These are phyloP conservation scores for Colletotrichum ledebouriae DNA, from an alignment of 2,329 filamentous ascomycete genomes.

Conservation along the genomic window DNA sequence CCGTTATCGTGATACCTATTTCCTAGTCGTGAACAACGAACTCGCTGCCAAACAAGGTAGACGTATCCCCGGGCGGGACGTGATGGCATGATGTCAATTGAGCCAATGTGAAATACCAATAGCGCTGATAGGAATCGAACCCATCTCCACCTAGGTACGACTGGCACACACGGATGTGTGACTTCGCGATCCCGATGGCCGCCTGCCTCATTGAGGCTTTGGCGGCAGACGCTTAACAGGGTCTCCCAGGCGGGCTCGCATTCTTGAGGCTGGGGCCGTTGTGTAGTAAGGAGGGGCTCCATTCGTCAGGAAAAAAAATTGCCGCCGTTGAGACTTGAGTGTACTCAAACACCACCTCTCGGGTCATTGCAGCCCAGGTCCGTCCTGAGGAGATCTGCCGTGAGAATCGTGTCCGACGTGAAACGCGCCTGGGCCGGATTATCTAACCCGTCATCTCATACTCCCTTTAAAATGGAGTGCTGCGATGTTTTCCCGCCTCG, in stretches of 20 bases:
- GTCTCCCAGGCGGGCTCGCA: slow-evolving; percentile 26
- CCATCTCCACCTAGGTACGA: no score
- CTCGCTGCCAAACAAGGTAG: slow-evolving; percentile 15
- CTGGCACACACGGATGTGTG: no score
- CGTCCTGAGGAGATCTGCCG: slow-evolving; percentile 21
- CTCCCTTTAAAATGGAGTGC: neutral
- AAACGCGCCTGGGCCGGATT: slow-evolving; percentile 11
- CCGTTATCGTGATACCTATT: slow-evolving; percentile 11
- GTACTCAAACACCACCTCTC: slow-evolving; percentile 20
- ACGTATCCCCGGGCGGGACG: slow-evolving; percentile 9
- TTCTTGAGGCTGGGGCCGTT: slow-evolving; percentile 19
- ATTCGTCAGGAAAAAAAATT: slow-evolving; percentile 1
- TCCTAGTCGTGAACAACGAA: slow-evolving; percentile 3
- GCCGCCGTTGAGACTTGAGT: neutral
- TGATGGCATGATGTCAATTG: slow-evolving; percentile 33
- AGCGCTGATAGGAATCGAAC: no score
- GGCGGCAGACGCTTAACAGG: slow-evolving; percentile 26
- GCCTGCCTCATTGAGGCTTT: slow-evolving; percentile 27
- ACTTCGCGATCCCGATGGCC: slow-evolving; percentile 9
- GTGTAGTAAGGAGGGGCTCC: neutral
- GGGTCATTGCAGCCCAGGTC: slow-evolving; percentile 23
- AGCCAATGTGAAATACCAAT: no score
- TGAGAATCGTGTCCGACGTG: slow-evolving; percentile 36
- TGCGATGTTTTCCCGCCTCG: slow-evolving; percentile 10
- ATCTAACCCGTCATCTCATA: slow-evolving; percentile 1